Evolutionary conservation across 2,329 filamentous ascomycete genomes (phyloP).

Genomic region (Arthroderma sp.): DNA sequence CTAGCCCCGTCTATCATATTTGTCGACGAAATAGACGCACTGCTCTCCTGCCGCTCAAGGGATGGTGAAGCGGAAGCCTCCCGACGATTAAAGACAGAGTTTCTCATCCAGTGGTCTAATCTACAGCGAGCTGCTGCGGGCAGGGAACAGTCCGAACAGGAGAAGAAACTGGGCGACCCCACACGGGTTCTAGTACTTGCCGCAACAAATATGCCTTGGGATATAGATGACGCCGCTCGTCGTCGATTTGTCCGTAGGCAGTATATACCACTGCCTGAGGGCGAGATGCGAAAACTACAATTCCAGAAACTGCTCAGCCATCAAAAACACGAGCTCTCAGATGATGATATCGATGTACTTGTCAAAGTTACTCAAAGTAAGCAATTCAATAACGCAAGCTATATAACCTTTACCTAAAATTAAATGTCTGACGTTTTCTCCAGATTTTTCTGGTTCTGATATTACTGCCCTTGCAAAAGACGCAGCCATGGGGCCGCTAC

Average conservation of each 20-base stretch:
- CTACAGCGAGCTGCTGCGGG: slow-evolving; percentile 84
- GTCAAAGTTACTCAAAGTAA: slow-evolving; percentile 75
- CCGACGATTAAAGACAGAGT: slow-evolving; percentile 90
- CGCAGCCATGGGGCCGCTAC: slow-evolving; percentile 89
- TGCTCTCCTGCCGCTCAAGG: slow-evolving; percentile 71
- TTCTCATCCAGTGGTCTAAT: slow-evolving; percentile 94
- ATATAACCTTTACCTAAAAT: neutral
- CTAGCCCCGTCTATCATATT: slow-evolving; percentile 95
- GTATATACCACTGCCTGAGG: slow-evolving; percentile 89
- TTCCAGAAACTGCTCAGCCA: slow-evolving; percentile 67
- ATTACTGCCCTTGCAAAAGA: slow-evolving; percentile 96
- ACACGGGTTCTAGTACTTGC: slow-evolving; percentile 85
- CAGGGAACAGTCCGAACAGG: slow-evolving; percentile 51
- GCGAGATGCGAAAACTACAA: slow-evolving; percentile 66
- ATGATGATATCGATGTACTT: slow-evolving; percentile 58
- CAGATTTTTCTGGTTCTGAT: slow-evolving; percentile 94
- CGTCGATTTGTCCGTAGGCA: slow-evolving; percentile 83
- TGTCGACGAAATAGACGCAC: slow-evolving; percentile 92
- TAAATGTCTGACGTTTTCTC: neutral
- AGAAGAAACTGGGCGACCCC: slow-evolving; percentile 64
- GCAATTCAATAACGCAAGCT: slow-evolving; percentile 17
- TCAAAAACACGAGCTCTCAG: slow-evolving; percentile 69
- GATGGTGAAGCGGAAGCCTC: slow-evolving; percentile 81
- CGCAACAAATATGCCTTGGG: slow-evolving; percentile 93
- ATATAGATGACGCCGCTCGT: slow-evolving; percentile 89